Evolutionary conservation across 345 rosid species (phyloP), one percentile per base, ranked within the genome.

Genomic region (Hirschfeldia incana): DNA sequence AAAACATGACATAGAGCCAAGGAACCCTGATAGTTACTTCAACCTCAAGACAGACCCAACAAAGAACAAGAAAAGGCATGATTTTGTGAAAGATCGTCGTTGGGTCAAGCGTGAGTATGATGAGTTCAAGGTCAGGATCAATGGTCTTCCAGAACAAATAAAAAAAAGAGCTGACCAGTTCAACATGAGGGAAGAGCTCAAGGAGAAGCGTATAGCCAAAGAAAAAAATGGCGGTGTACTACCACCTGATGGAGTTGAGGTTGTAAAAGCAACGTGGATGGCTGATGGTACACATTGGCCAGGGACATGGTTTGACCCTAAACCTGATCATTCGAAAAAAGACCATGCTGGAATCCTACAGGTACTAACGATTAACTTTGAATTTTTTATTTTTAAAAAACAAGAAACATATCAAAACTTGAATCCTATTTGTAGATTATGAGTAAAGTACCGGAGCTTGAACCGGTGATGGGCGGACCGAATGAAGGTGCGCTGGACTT

Each of bases 241-340:
- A 80, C 88, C 92, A 0, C 75, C 79, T 0, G 94, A 89, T 44
- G 90, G 87, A 1, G 78, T 85, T 65, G 58, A 76, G 5, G 86
- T 86, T 7, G 76, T 77, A 1, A 83, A 87, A 69, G 98, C 98
- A 51, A 94, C 97, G 1, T 94, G 98, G 98, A 94, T 94, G 97
- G 98, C 98, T 51, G 97, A 94, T 69, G 98, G 97, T 6, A 94
- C 97, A 1, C 97, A 91, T 53, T 94, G 98, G 98, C 98, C 98
- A 8, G 97, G 98, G 2, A 91, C 98, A 0, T 94, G 98, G 98
- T 81, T 84, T 69, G 61, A 73, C 33, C 84, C 97, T 1, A 73
- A 76, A 5, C 67, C 90, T 10, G 97, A 92, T 76, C 98, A 94
- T 70, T 1, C 87, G 15, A 94, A 92, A 78, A 95, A 97, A 29